Conservation (phyloP, 2,329 filamentous ascomycete species). For the Colletotrichum sp. region DNA sequence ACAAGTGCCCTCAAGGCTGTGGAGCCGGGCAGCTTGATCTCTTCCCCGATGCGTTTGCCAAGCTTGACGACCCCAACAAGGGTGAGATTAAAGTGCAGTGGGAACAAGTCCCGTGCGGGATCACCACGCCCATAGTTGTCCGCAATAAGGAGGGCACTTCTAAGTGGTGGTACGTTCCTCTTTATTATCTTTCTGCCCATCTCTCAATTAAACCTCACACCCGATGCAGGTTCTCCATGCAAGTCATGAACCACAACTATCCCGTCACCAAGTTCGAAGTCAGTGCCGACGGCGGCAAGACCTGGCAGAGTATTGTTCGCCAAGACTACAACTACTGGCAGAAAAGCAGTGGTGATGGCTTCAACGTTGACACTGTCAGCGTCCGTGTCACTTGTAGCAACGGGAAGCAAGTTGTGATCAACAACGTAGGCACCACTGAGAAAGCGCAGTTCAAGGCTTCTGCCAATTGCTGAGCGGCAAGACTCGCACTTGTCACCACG, state of each 20-base stretch:
- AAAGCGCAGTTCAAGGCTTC: conserved; percentile 10
- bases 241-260: conserved; percentile 68
- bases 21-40: conserved; percentile 60
- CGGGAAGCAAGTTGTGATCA: conserved; percentile 24
- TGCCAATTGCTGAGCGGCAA: not conserved
- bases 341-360: conserved; percentile 23
- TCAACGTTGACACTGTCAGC: conserved; percentile 20
- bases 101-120: conserved; percentile 55
- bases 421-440: conserved; percentile 16
- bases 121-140: conserved; percentile 52
- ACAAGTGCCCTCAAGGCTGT: conserved; percentile 60
- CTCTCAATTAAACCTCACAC: conserved; percentile 40
- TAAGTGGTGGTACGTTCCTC: conserved; percentile 13
- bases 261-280: conserved; percentile 62
- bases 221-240: conserved; percentile 44
- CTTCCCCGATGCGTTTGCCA: conserved; percentile 54
- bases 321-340: conserved; percentile 44
- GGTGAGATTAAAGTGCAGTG: conserved; percentile 57
- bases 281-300: conserved; percentile 61
- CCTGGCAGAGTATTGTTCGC: conserved; percentile 61
- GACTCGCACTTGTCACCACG: not conserved
- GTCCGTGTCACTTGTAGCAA: conserved; percentile 24
- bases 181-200: not conserved
- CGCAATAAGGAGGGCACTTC: conserved; percentile 59
- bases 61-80: conserved; percentile 45